A percentile compares a stretch with the other conserved stretches of the same genome.
Evolutionary conservation across 805 yeast species (phyloP).

Genomic region (Peterozyma xylosa): DNA sequence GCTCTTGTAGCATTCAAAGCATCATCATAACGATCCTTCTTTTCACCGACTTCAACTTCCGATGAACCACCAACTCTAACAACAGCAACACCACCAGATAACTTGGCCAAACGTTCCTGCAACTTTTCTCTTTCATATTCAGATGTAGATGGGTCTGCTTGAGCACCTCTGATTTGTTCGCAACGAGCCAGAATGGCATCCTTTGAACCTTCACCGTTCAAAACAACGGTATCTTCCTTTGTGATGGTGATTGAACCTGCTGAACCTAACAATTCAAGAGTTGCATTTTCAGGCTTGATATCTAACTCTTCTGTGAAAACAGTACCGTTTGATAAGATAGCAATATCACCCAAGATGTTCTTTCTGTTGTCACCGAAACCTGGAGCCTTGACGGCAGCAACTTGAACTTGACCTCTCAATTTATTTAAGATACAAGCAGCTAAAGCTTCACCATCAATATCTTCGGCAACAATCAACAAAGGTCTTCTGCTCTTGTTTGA

Average conservation of each 20-base stretch:
- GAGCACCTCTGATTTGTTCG: constrained; percentile 84
- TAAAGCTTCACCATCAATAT: constrained; percentile 94
- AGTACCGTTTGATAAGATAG: constrained; percentile 91
- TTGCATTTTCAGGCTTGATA: constrained; percentile 91
- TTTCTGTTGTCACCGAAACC: constrained; percentile 99
- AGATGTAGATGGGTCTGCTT: constrained; percentile 66
- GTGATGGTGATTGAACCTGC: constrained; percentile 89
- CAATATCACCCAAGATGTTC: constrained; percentile 92
- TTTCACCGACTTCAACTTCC: constrained; percentile 97
- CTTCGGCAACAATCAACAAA: constrained; percentile 88
- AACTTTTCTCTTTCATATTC: constrained; percentile 96
- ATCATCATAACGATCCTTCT: constrained; percentile 98
- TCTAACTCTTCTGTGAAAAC: constrained; percentile 89
- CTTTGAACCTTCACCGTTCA: constrained; percentile 88
- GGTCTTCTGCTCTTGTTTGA: constrained; percentile 94
- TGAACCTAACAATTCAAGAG: constrained; percentile 82
- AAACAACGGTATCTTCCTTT: constrained; percentile 89
- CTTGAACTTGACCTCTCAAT: constrained; percentile 96
- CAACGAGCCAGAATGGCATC: constrained; percentile 77
- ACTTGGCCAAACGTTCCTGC: constrained; percentile 94
- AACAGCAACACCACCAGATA: constrained; percentile 98
- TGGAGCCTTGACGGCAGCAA: constrained; percentile 96
- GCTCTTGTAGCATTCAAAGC: constrained; percentile 98
- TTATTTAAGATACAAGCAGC: constrained; percentile 97
- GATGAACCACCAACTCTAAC: constrained; percentile 95